phyloP scores from a whole-genome alignment of 257 asterid species.

The Plantago elongata region DNA sequence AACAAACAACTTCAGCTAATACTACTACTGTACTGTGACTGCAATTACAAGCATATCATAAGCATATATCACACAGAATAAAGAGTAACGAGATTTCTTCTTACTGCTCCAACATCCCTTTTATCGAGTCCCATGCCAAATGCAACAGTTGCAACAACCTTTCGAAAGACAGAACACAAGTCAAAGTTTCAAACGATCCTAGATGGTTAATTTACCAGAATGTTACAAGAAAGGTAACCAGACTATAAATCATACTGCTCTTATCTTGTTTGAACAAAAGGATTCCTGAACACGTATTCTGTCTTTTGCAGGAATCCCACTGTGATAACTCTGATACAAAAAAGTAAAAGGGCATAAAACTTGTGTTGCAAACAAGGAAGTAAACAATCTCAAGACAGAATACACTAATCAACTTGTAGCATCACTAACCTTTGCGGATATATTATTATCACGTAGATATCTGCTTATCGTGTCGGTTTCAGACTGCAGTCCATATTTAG shows the following conservation, averaged over 20 bases:
- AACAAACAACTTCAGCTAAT: constrained; percentile 1
- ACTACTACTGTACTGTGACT: too few relatives aligned
- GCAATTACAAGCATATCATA: neutral
- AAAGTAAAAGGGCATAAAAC: constrained; percentile 18
- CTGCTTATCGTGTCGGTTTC: constrained; percentile 94
- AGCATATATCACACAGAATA: constrained; percentile 13
- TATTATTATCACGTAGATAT: constrained; percentile 64
- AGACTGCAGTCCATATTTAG: constrained; percentile 39
- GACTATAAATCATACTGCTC: constrained; percentile 61
- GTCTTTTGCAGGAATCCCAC: constrained; percentile 82
- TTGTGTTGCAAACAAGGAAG: constrained; percentile 1
- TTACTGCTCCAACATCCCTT: constrained; percentile 95
- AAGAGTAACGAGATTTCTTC: constrained; percentile 25
- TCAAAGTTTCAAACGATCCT: constrained; percentile 16
- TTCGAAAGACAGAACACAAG: constrained; percentile 27
- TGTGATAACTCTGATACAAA: constrained; percentile 73
- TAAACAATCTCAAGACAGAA: constrained; percentile 22
- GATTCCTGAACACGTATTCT: constrained; percentile 67
- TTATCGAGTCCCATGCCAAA: constrained; percentile 99
- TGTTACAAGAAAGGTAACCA: neutral
- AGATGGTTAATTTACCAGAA: constrained; percentile 7
- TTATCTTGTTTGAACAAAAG: constrained; percentile 82
- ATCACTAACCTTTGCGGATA: constrained; percentile 74
- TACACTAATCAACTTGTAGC: constrained; percentile 19
- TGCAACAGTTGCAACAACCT: constrained; percentile 99